Base-by-base conservation (phyloP, 2,329 filamentous ascomycete genomes). In the Fusarium sp. region DNA sequence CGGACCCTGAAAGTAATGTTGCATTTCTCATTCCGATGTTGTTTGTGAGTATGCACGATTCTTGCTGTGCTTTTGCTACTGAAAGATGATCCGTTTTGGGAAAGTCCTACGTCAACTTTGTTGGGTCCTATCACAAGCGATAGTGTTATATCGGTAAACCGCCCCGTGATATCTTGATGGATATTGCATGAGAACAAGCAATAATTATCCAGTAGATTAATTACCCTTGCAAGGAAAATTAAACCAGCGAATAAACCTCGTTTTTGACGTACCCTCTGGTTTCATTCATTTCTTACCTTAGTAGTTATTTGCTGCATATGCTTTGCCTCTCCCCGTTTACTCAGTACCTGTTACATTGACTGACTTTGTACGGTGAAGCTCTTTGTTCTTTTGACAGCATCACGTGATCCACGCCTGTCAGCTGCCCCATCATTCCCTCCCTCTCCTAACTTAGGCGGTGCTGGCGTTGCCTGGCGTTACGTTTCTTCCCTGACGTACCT, bases 401-500 rank as follows among this genome's bases (percentile, higher is more conserved):
- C 79, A 80, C 79, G 78, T 79, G 78, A 79, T 59, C 59, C 56
- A 16, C 30, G 33, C 35, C 35, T 65, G 60, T 75, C 75, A 75
- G 73, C 72, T 77, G 76, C 72, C 75, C 68, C 75, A 70, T 73
- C 57, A 69, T 51, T 60, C 62, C 36, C 61, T 61, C 60, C 61
- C 61, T 65, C 72, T n/a, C 45, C 65, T 61, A 61, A 33, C 42
- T 48, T 58, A 65, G 71, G 68, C 65, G 68, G 65, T 74, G 73
- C 68, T 77, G 72, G 72, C 72, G 72, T 78, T 77, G 75, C 75
- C 75, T 77, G 75, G 73, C 76, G 72, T 74, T 76, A 76, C 75
- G 71, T 77, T 77, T 77, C 78, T 79, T 81, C 73, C 77, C 80
- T 82, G 79, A 82, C 80, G 79, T 81, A 81, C 80, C 78, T 51